Evolutionary conservation across 345 rosid species (phyloP).

Genomic region (Linum lewisii): DNA sequence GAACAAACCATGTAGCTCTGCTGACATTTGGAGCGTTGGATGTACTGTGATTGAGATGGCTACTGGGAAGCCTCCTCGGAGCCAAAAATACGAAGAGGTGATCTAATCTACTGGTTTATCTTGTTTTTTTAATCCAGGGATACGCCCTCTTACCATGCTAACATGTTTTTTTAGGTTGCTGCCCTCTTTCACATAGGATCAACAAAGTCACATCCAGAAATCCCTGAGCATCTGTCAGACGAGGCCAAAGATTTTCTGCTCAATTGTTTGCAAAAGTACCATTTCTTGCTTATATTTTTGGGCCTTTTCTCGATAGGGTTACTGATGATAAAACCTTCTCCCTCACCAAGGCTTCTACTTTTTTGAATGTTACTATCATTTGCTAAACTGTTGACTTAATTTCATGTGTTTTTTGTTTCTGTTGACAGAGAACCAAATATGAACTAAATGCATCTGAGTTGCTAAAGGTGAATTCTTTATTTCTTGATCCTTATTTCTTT

Average conservation of each 20-base stretch:
- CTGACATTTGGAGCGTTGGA: slow-evolving; percentile 95
- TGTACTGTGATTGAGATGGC: slow-evolving; percentile 98
- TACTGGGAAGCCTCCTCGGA: slow-evolving; percentile 97
- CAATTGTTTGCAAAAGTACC: slow-evolving; percentile 72
- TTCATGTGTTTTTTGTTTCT: slow-evolving; percentile 15
- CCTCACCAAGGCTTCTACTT: no score
- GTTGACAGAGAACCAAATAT: slow-evolving; percentile 72
- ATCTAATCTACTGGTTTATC: slow-evolving; percentile 1
- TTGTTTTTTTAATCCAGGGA: not conserved
- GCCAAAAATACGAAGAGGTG: slow-evolving; percentile 90
- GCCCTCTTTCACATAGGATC: slow-evolving; percentile 86
- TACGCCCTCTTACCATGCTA: slow-evolving; percentile 10
- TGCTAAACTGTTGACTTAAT: slow-evolving; percentile 1
- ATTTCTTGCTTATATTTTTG: slow-evolving; percentile 4
- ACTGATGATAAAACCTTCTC: no score
- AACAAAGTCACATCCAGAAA: slow-evolving; percentile 86
- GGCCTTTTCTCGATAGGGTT: not conserved
- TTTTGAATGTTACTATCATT: not conserved
- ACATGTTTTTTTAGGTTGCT: slow-evolving; percentile 58
- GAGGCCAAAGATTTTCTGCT: slow-evolving; percentile 79
- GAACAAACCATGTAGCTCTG: slow-evolving; percentile 46
- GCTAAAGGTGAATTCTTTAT: slow-evolving; percentile 47
- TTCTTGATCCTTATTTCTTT: not conserved
- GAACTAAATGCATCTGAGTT: slow-evolving; percentile 68
- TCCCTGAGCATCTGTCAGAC: slow-evolving; percentile 69